Base-by-base conservation (phyloP, 2,329 filamentous ascomycete species). In the Phoma herbarum region DNA sequence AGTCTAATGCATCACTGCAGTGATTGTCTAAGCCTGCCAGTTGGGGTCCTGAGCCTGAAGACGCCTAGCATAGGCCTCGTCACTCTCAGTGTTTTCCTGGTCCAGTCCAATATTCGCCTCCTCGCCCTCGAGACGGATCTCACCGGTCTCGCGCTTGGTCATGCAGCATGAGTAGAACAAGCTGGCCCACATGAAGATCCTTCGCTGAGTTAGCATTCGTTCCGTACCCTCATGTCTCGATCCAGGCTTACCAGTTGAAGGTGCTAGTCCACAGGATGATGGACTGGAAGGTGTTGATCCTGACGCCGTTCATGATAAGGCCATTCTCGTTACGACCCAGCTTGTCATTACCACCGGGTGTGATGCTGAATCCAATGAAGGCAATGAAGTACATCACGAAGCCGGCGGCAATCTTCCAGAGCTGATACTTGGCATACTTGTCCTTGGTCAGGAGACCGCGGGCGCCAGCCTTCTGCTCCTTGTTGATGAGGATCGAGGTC, bases 131-230 rank as follows among this genome's bases (percentile, higher is more conserved):
- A 72, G 64, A 25, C 64, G 66, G 53, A 70, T 69, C 11, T 63
- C 42, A 11, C 69, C 69, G 23, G 66, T 57, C 45, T 60, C 62
- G 10, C 54, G 63, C 4, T 53, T 55, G 11, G 64, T 62, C 67
- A 71, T 72, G 55, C 65, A 69, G 61, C 68, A 71, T 9, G 67
- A 69, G 57, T 71, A 71, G 51, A 68, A 66, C 46, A 69, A 42
- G 46, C 64, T 61, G 26, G 64, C 63, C 68, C 68, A 71, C 12
- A 71, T 52, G 58, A 69, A 69, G 20, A 68, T 44, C 68, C 68
- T 71, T 41, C 39, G 22, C 14, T 12, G 14, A 11, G 43, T 62
- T 12, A 60, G 51, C 14, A 55, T 58, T 46, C 8, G 23, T 25
- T n/a, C 39, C n/a, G 41, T 25, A 35, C 0, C 23, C 22, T 3